A percentile compares a stretch with the other conserved stretches of the same genome.
phyloP scores from a whole-genome alignment of 805 yeast genomes.

The Pachysolen tannophilus region DNA sequence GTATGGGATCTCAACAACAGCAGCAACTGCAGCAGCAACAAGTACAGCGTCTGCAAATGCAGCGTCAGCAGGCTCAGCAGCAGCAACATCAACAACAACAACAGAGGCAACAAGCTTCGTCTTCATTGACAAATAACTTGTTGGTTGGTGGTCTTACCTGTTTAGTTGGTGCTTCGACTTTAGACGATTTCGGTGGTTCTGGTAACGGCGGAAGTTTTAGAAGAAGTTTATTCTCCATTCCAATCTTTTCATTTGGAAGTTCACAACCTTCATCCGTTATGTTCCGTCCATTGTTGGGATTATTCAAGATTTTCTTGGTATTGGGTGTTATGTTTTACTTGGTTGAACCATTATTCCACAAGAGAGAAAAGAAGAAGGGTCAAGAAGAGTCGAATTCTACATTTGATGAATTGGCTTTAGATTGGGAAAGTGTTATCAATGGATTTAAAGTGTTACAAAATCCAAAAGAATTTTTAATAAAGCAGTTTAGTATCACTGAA shows the following conservation, averaged over 20 bases:
- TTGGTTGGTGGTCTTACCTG: constrained; percentile 60
- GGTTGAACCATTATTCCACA: constrained; percentile 6
- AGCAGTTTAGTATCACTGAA: constrained; percentile 1
- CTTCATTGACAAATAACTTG: constrained; percentile 34
- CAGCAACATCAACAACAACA: constrained; percentile 14
- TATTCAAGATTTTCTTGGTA: constrained; percentile 17
- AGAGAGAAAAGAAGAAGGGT: not conserved
- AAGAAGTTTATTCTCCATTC: constrained; percentile 22
- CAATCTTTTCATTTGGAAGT: constrained; percentile 19
- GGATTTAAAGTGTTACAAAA: not conserved
- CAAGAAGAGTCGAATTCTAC: not conserved
- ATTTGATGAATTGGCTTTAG: not conserved
- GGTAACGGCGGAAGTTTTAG: constrained; percentile 11
- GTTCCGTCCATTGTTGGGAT: constrained; percentile 19
- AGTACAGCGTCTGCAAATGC: no score
- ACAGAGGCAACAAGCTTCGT: constrained; percentile 5
- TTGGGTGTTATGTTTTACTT: constrained; percentile 10
- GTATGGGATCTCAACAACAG: constrained; percentile 10
- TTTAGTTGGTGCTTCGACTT: constrained; percentile 52
- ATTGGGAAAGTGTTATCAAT: constrained; percentile 4
- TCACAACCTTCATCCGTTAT: constrained; percentile 14
- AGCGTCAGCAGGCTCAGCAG: no score
- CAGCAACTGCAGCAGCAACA: constrained; percentile 6
- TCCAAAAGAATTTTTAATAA: constrained; percentile 2
- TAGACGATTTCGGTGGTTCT: constrained; percentile 36